Conservation (phyloP, 1,139 yeast genomes). For the Blastobotrys apis region DNA sequence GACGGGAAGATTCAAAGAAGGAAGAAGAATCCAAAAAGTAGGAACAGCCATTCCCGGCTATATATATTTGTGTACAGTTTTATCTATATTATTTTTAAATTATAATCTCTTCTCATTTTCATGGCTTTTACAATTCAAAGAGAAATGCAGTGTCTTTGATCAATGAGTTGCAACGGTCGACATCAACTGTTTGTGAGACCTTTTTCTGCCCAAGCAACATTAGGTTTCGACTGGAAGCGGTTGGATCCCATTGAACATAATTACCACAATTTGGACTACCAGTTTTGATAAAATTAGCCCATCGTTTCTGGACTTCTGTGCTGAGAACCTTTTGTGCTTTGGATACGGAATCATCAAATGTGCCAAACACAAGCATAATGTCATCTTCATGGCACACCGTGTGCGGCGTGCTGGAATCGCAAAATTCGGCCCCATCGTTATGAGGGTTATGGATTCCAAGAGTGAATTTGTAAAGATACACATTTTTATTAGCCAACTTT, state of each 20-base stretch:
- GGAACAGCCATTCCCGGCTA: not conserved
- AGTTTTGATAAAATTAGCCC: conserved; percentile 29
- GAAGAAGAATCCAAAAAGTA: conserved; percentile 13
- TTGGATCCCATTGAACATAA: conserved; percentile 18
- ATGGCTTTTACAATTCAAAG: too few species aligned
- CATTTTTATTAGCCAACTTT: conserved; percentile 12
- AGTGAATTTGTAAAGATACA: conserved; percentile 28
- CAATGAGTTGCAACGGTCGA: too few species aligned
- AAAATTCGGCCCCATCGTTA: conserved; percentile 21
- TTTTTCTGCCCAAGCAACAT: not conserved
- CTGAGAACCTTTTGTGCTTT: conserved; percentile 21
- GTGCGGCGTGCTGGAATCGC: conserved; percentile 15
- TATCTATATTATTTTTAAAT: too few species aligned
- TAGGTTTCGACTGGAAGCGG: not conserved
- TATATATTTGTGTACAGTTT: not conserved
- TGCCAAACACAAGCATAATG: conserved; percentile 9
- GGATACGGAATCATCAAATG: conserved; percentile 15
- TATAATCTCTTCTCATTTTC: too few species aligned
- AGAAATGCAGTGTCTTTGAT: too few species aligned
- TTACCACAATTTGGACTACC: conserved; percentile 24
- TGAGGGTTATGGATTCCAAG: conserved; percentile 30
- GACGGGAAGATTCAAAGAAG: conserved; percentile 14
- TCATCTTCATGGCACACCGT: conserved; percentile 35
- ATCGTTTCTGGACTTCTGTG: conserved; percentile 28
- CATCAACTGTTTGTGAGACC: too few species aligned